Evolutionary conservation across 129 eudicot species (phyloP).

Genomic region (Chrysanthemum lavandulifolium): DNA sequence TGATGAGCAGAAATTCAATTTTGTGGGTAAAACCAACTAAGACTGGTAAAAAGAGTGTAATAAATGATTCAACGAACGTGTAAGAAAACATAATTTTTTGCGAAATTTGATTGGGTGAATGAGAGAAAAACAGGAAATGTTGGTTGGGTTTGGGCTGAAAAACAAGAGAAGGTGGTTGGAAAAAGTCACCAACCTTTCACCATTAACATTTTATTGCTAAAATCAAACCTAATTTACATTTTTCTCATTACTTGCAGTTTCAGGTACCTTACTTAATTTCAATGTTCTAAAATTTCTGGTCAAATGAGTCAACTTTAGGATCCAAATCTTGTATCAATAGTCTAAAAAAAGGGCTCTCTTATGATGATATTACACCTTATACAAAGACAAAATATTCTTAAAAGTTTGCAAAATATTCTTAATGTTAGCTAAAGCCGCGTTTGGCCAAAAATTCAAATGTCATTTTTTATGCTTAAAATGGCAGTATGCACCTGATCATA

Average conservation of each 20-base stretch:
- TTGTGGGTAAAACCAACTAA: slow-evolving; percentile 30
- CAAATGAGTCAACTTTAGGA: slow-evolving; percentile 9
- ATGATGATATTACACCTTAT: background rate
- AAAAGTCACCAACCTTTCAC: slow-evolving; percentile 49
- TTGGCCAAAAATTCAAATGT: background rate
- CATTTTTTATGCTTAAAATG: background rate
- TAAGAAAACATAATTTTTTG: slow-evolving; percentile 1
- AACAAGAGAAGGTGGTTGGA: slow-evolving; percentile 39
- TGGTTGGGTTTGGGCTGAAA: slow-evolving; percentile 38
- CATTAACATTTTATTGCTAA: slow-evolving; percentile 17
- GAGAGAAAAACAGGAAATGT: slow-evolving; percentile 1
- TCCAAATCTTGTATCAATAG: background rate
- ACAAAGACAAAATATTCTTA: too few species aligned
- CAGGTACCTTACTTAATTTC: background rate
- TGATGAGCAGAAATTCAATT: slow-evolving; percentile 7
- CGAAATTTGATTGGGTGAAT: slow-evolving; percentile 24
- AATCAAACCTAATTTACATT: slow-evolving; percentile 39
- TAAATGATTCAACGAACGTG: slow-evolving; percentile 21
- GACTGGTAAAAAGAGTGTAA: slow-evolving; percentile 21
- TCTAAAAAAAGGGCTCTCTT: background rate
- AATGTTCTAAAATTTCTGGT: slow-evolving; percentile 1
- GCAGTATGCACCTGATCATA: too few species aligned
- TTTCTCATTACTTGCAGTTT: slow-evolving; percentile 8
- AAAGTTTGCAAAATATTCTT: too few species aligned
- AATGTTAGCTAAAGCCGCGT: background rate